Evolutionary conservation across 2,329 filamentous ascomycete genomes (phyloP), one percentile per base, ranked within the genome.

Genomic region (Microthyrium microscopicum): DNA sequence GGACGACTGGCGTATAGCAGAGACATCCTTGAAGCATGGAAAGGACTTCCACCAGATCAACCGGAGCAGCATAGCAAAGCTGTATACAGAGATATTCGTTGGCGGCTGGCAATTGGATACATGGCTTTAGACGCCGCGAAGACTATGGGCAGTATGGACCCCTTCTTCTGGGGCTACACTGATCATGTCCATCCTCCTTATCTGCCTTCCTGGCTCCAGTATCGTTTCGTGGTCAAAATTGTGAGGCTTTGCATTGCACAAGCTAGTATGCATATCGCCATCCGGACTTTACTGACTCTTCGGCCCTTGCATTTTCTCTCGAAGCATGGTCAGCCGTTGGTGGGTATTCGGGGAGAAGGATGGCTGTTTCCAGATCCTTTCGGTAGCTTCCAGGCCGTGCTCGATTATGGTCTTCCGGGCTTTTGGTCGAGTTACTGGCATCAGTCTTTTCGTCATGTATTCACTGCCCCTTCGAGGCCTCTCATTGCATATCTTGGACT

Each of bases 391-490:
- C 25, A 45, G 1, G 54, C 61, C 18, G 61, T 85, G 2, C 54
- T 75, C 8, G 70, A 83, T 40, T 62, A 70, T 38, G 85, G 87
- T 0, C 60, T 94, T 2, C 65, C 69, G 1, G 85, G 84, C 1
- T 78, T 77, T 55, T 95, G 87, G 87, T 75, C 79, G 28, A 64
- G 62, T 16, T 87, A 73, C 66, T 94, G 87, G 87, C 87, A 95
- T 52, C 85, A 94, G 54, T 75, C 77, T 3, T 91, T 93, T 56
- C 77, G 84, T 1, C 66, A 73, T 35, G 72, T 70, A 3, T 84
- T 87, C 47, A 56, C 68, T 25, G 66, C 72, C 4, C 75, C 77
- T 0, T 57, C 65, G 0, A 53, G 52, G 2, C 68, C 59, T 45
- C 44, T 77, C 1, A 42, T 56, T 17, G 39, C 46, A 11, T 4